Evolutionary conservation across 768 basidiomycete species (phyloP).

Genomic region (Candolleomyces efflorescens): DNA sequence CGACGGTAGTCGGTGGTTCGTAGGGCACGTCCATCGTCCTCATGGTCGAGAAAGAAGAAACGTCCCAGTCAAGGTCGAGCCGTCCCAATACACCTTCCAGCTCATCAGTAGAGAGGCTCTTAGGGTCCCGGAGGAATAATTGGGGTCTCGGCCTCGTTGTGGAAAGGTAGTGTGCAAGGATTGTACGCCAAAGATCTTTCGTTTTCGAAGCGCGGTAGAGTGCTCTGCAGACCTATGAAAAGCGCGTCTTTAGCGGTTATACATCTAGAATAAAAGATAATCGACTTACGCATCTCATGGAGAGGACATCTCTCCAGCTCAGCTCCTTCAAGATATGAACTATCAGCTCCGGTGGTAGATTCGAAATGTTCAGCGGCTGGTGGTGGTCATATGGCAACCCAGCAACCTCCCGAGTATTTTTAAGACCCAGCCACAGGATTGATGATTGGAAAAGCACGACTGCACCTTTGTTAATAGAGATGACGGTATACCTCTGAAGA

Average conservation of each 20-base stretch:
- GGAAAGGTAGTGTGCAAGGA: background rate
- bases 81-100: background rate
- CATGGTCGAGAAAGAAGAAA: background rate
- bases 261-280: background rate
- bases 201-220: background rate
- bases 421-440: too few relatives aligned
- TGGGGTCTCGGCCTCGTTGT: background rate
- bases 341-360: background rate
- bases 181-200: background rate
- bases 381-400: too few relatives aligned
- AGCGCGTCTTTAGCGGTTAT: background rate
- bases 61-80: background rate
- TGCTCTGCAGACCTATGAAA: background rate
- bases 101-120: background rate
- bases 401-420: too few relatives aligned
- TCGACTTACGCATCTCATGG: constrained; percentile 1
- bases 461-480: too few relatives aligned
- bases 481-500: too few relatives aligned
- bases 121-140: background rate
- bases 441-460: too few relatives aligned
- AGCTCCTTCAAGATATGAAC: background rate
- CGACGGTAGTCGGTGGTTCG: background rate
- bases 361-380: too few relatives aligned
- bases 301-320: background rate
- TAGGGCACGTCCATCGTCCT: background rate